Percentiles rank a stretch among this genome's conserved stretches.
Conservation (phyloP, 2,329 filamentous ascomycete species). For the Trichoderma sp. region DNA sequence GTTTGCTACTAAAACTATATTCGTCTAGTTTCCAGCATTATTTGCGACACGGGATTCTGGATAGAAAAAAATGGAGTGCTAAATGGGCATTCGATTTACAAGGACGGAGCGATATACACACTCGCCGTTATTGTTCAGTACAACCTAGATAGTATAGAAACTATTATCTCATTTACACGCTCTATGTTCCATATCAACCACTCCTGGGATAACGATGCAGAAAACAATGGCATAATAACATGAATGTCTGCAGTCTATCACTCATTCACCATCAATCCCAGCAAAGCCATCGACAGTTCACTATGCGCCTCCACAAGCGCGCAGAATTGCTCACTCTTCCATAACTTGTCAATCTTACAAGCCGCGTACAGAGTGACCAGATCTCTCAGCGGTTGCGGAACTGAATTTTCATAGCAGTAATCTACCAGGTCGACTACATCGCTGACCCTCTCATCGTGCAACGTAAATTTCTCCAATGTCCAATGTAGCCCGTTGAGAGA, state of each 20-base stretch:
- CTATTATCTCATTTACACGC: background rate
- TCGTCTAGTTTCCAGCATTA: too few relatives aligned
- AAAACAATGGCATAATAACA: background rate
- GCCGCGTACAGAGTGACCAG: conserved; percentile 16
- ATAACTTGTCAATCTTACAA: conserved; percentile 19
- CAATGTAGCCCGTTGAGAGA: conserved; percentile 17
- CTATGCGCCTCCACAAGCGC: conserved; percentile 14
- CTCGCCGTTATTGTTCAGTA: too few relatives aligned
- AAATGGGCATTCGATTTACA: too few relatives aligned
- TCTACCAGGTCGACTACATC: conserved; percentile 12
- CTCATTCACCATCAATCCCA: background rate
- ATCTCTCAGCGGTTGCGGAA: conserved; percentile 9
- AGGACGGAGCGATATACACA: too few relatives aligned
- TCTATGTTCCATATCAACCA: background rate
- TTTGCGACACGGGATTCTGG: too few relatives aligned
- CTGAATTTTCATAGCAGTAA: conserved; percentile 16
- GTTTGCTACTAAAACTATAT: too few relatives aligned
- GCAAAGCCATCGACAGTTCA: conserved; percentile 4
- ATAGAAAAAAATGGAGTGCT: too few relatives aligned
- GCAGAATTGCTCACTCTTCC: conserved; percentile 18
- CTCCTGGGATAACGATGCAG: background rate
- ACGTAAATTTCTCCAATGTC: background rate
- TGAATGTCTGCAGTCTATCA: background rate
- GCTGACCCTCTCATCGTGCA: background rate
- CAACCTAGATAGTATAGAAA: background rate